Evolutionary conservation across 768 basidiomycete genomes (phyloP).

Genomic region (Leccinum longicurvipes): DNA sequence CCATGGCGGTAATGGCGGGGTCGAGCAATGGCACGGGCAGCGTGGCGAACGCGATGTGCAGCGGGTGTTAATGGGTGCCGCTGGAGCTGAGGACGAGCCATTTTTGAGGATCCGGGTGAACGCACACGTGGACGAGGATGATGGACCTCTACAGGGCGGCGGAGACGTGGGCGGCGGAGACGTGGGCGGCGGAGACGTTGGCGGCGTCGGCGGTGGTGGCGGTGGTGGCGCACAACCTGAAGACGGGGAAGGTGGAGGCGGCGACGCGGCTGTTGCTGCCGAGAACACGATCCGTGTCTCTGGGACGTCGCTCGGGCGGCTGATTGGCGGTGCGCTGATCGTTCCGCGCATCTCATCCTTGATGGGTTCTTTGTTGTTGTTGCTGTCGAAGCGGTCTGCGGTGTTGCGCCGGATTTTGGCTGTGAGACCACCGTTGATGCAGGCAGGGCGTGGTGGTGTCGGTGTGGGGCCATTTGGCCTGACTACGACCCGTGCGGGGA

Average conservation of each 20-base stretch:
- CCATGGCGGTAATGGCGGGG: background rate
- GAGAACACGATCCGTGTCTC: slow-evolving; percentile 58
- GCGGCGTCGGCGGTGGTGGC: background rate
- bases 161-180: background rate
- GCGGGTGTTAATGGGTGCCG: slow-evolving; percentile 22
- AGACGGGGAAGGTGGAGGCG: slow-evolving; percentile 11
- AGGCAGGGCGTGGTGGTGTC: slow-evolving; percentile 2
- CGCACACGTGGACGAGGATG: slow-evolving; percentile 34
- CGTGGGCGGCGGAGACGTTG: background rate
- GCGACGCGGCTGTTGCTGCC: slow-evolving; percentile 46
- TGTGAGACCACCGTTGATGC: slow-evolving; percentile 18
- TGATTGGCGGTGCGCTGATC: slow-evolving; percentile 66
- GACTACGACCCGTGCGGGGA: slow-evolving; percentile 6
- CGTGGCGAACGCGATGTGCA: slow-evolving; percentile 20
- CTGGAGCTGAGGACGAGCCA: slow-evolving; percentile 26
- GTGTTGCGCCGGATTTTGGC: slow-evolving; percentile 26
- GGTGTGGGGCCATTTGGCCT: slow-evolving; percentile 19
- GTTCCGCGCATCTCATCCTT: slow-evolving; percentile 61
- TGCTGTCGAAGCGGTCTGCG: slow-evolving; percentile 41
- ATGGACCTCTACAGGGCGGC: slow-evolving; percentile 2
- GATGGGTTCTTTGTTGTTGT: slow-evolving; percentile 61
- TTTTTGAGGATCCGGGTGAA: slow-evolving; percentile 29
- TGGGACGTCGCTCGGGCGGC: slow-evolving; percentile 58
- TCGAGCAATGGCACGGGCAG: slow-evolving; percentile 12
- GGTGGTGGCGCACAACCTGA: slow-evolving; percentile 5